phyloP scores from a whole-genome alignment of 2,329 filamentous ascomycete genomes.

The Rutstroemia sp. region DNA sequence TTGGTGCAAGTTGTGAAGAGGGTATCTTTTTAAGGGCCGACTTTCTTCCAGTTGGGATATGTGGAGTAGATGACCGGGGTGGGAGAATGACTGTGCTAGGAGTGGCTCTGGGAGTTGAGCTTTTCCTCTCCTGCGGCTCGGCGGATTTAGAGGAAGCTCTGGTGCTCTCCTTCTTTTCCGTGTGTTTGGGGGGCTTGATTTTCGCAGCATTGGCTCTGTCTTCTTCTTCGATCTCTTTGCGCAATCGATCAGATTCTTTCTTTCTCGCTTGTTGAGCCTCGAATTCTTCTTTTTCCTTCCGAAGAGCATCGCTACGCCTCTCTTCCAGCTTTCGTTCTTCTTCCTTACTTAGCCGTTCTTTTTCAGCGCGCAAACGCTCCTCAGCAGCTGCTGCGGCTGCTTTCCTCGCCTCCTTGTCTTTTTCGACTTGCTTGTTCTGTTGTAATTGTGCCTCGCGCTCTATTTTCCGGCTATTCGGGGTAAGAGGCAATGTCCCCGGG shows the following conservation, averaged over 20 bases:
- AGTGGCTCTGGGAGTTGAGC: conserved; percentile 8
- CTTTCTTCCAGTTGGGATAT: conserved; percentile 21
- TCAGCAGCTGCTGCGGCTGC: conserved; percentile 20
- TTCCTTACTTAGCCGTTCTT: conserved; percentile 15
- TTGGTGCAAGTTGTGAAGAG: conserved; percentile 17
- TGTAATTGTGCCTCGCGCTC: conserved; percentile 15
- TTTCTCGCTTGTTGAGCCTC: conserved; percentile 8
- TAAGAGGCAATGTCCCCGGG: conserved; percentile 20
- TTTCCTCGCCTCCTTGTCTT: conserved; percentile 14
- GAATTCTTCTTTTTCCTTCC: conserved; percentile 13
- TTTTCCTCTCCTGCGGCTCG: conserved; percentile 1
- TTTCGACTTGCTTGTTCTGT: conserved; percentile 12
- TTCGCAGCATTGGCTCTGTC: conserved; percentile 4
- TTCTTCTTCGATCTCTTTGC: conserved; percentile 7
- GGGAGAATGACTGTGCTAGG: conserved; percentile 13
- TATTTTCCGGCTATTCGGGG: conserved; percentile 21
- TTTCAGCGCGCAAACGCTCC: conserved; percentile 13
- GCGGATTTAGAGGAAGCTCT: neutral
- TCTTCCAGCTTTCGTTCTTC: conserved; percentile 13
- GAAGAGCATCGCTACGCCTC: conserved; percentile 7
- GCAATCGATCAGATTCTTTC: conserved; percentile 11
- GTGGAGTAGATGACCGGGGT: conserved; percentile 21
- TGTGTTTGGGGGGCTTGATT: neutral
- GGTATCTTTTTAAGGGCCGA: conserved; percentile 17
- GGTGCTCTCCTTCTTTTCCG: neutral